Percentiles rank a stretch among this genome's conserved stretches.
Conservation (phyloP, 1,139 yeast genomes). For the Ogataea hybrid region DNA sequence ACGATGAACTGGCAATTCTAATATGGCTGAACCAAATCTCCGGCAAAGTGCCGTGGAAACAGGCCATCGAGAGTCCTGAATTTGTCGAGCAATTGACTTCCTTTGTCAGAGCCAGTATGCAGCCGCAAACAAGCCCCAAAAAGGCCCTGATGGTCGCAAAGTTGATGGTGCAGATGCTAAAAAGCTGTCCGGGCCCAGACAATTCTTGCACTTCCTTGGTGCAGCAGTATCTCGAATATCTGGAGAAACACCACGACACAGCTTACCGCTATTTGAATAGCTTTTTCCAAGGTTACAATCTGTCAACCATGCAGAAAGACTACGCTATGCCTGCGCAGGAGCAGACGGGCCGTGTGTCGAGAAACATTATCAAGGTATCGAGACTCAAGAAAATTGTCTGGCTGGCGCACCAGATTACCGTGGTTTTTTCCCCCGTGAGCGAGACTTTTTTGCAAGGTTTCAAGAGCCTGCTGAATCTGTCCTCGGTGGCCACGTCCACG, state of each 20-base stretch:
- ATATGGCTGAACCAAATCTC: constrained; percentile 25
- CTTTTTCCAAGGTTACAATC: constrained; percentile 17
- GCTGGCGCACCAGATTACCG: constrained; percentile 30
- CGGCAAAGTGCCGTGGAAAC: constrained; percentile 23
- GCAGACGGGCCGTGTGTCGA: constrained; percentile 10
- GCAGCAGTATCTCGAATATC: constrained; percentile 16
- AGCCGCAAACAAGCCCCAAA: constrained; percentile 7
- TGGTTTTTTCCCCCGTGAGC: constrained; percentile 24
- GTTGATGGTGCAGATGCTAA: constrained; percentile 19
- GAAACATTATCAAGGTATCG: constrained; percentile 17
- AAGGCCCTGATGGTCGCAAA: constrained; percentile 22
- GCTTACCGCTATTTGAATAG: constrained; percentile 17
- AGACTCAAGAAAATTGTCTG: constrained; percentile 30
- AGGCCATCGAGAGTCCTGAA: constrained; percentile 8
- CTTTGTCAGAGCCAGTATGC: constrained; percentile 11
- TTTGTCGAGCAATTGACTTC: constrained; percentile 17
- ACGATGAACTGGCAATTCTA: constrained; percentile 25
- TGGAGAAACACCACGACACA: constrained; percentile 13
- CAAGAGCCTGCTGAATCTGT: constrained; percentile 27
- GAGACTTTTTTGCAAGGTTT: constrained; percentile 27
- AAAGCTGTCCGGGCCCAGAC: constrained; percentile 10
- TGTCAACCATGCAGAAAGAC: constrained; percentile 19
- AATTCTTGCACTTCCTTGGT: constrained; percentile 16
- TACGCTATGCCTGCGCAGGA: constrained; percentile 11
- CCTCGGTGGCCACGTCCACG: constrained; percentile 28